Evolutionary conservation across 1,284 basidiomycete genomes (phyloP), one percentile per base, ranked within the genome.

Genomic region (Boletus sp.): DNA sequence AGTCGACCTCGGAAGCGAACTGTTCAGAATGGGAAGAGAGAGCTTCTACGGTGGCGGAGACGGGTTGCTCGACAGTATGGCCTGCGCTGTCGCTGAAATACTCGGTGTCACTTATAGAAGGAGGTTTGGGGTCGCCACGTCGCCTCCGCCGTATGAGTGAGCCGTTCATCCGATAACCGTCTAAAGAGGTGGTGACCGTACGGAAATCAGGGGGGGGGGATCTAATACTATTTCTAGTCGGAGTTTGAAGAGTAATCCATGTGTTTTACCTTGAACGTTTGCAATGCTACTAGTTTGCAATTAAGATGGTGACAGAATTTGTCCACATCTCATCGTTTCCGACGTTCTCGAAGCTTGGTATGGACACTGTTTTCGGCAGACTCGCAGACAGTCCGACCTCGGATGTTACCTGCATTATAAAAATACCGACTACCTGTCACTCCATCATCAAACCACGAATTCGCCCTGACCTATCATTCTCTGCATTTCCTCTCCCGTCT

Each of bases 51-150:
- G 53, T 27, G 22, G 50, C 43, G 12, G 24, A 37, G 16, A 37
- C 37, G 31, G 58, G 43, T 7, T 60, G 50, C 16, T 61, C 53
- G 53, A 46, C 27, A 11, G 49, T 41, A n/a, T 62, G 63, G 12
- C 9, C 31, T 6, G 29, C 47, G n/a, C 55, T 47, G 52, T 72
- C 65, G 44, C 62, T 67, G 39, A 66, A 65, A 60, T 70, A 70
- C 24, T 72, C 68, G 29, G 66, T 68, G 42, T 69, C 67, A 55
- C 60, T 70, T 31, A 56, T 18, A 9, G 62, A 52, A 33, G 64
- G 58, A 0, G 62, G 39, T 36, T 59, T 57, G 41, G 46, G 15
- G 20, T 33, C 24, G 6, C 39, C 36, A 8, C 41, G 45, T 31
- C 59, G 47, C 35, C 67, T 60, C 22, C 57, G 65, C 9, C 67